phyloP scores from a whole-genome alignment of 192 early-diverging fungal species.

The Backusella sp. region DNA sequence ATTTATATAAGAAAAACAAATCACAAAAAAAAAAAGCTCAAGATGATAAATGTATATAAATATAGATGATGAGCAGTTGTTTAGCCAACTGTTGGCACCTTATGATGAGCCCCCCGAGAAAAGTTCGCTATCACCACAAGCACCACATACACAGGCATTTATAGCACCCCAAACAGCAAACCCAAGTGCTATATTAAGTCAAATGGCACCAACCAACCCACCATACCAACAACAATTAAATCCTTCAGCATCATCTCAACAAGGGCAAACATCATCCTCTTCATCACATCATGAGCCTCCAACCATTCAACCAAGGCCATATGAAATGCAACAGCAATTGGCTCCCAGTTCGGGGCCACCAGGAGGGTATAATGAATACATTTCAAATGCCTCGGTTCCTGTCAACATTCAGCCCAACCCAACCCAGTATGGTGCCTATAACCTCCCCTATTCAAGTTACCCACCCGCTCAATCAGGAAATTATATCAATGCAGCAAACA shows the following conservation, averaged over 20 bases:
- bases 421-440: background rate
- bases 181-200: background rate
- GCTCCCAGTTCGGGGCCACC: background rate
- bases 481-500: background rate
- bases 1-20: background rate
- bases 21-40: background rate
- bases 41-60: background rate
- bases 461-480: constrained; percentile 2
- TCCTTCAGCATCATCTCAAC: background rate
- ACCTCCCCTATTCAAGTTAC: background rate
- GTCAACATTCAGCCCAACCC: constrained; percentile 8
- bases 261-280: background rate
- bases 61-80: constrained; percentile 9
- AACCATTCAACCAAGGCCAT: background rate
- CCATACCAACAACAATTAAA: background rate
- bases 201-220: background rate
- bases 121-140: background rate
- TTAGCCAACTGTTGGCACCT: constrained; percentile 5
- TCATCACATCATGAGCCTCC: background rate
- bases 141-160: background rate
- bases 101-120: constrained; percentile 1
- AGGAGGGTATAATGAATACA: background rate
- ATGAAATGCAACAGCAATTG: background rate
- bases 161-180: constrained; percentile 5
- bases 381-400: background rate